Evolutionary conservation across 1,284 basidiomycete genomes (phyloP), one percentile per base, ranked within the genome.

Genomic region (Trichosporon ovoides): DNA sequence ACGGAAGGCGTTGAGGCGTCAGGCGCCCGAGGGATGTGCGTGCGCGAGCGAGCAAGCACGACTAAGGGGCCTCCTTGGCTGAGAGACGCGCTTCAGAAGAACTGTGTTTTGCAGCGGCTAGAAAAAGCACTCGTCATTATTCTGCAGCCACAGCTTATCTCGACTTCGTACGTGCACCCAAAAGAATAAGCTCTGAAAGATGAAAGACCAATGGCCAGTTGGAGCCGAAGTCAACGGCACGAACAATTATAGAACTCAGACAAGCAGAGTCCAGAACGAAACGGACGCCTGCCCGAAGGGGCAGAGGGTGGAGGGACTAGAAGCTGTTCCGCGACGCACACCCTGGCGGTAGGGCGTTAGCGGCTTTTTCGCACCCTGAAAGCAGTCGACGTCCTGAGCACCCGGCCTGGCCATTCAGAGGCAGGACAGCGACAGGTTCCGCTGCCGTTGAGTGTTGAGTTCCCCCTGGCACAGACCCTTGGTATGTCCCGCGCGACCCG

Each of bases 401-500:
- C 28, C 43, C 43, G 43, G 43, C 28, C 28, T 28, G 24, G 43
- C 43, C 24, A 28, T 28, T 19, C 20, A 12, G 16, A 10, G 40
- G 38, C 9, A 20, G 10, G 7, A 40, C 7, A 11, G 28, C 11
- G 20, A 18, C 11, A 12, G 38, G 19, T 19, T 20, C 38, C 18
- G 18, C 38, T 20, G 13, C 18, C 18, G 13, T 9, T 19, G n/a
- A n/a, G n/a, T n/a, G n/a, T n/a, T n/a, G n/a, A n/a, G 18, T 19
- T 6, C 40, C 19, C 19, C 16, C 40, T 24, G 19, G 40, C 20
- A 20, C 20, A 20, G 24, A n/a, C 43, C 43, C n/a, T 48, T 31
- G 40, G 40, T 13, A 20, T 28, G 43, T 48, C 43, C 43, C 43
- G 43, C 43, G 22, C 43, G 43, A 48, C 43, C 43, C 43, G 43